Conservation (phyloP, 805 yeast species). For the Kluyveromyces wickerhamii region DNA sequence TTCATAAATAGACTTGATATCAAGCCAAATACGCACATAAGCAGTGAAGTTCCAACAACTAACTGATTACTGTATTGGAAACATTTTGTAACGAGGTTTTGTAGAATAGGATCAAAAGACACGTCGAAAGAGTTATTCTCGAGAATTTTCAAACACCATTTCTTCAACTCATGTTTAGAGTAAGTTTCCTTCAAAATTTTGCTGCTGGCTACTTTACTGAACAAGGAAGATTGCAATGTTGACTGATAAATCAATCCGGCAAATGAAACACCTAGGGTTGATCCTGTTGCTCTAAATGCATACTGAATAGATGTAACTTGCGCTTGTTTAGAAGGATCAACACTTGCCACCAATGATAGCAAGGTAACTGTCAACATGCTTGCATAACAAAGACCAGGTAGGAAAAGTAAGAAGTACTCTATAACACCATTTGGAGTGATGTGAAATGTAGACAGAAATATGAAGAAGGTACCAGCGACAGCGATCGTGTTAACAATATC, state of each 20-base stretch:
- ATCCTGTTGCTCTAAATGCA: constrained; percentile 74
- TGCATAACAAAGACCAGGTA: constrained; percentile 62
- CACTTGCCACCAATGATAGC: constrained; percentile 70
- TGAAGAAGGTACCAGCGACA: constrained; percentile 38
- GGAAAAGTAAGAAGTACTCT: constrained; percentile 39
- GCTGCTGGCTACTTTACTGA: constrained; percentile 10
- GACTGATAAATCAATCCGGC: constrained; percentile 61
- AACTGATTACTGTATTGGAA: constrained; percentile 44
- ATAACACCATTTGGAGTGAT: constrained; percentile 22
- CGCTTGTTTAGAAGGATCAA: constrained; percentile 62
- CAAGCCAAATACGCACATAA: constrained; percentile 36
- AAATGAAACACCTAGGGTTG: constrained; percentile 65
- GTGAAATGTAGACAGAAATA: constrained; percentile 22
- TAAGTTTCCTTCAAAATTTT: constrained; percentile 3
- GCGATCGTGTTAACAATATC: constrained; percentile 36
- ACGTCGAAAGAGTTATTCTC: constrained; percentile 8
- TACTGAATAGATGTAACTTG: constrained; percentile 80
- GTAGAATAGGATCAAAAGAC: constrained; percentile 30
- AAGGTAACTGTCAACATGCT: constrained; percentile 62
- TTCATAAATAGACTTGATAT: constrained; percentile 38
- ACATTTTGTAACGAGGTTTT: constrained; percentile 36
- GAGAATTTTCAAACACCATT: constrained; percentile 7
- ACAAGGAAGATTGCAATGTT: constrained; percentile 30
- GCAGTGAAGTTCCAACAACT: constrained; percentile 40
- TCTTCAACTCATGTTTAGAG: constrained; percentile 1